These are phyloP conservation scores for Botrytis deweyae DNA, from an alignment of 2,329 filamentous ascomycete genomes.

Conservation along the genomic window DNA sequence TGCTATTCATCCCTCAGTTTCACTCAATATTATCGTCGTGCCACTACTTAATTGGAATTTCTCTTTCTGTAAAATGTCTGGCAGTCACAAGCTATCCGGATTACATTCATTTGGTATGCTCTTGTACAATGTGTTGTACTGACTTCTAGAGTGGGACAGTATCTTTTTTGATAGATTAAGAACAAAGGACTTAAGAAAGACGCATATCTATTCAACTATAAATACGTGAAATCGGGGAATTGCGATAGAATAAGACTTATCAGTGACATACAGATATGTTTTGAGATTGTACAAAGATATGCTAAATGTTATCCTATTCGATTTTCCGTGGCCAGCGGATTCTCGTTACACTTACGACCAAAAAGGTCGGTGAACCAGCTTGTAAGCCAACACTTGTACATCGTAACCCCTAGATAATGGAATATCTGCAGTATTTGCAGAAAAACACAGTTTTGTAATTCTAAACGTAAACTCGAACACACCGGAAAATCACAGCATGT, in stretches of 20 bases:
- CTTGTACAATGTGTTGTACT: not conserved
- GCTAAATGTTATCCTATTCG: not conserved
- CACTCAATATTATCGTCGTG: not conserved
- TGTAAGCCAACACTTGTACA: too few species aligned
- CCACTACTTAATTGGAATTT: not conserved
- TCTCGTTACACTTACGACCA: not conserved
- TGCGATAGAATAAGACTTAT: not conserved
- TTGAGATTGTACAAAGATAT: not conserved
- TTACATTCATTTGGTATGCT: not conserved
- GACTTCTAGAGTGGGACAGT: not conserved
- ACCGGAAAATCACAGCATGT: not conserved
- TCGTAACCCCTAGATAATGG: rapidly evolving
- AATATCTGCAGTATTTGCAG: too few species aligned
- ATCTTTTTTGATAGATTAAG: not conserved
- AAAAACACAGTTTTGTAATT: not conserved
- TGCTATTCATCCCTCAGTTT: not conserved
- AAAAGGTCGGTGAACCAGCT: not conserved
- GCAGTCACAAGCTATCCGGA: not conserved
- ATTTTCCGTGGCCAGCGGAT: not conserved
- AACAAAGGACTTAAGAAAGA: not conserved
- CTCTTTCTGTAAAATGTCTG: not conserved
- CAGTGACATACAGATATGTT: not conserved
- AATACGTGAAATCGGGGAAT: not conserved
- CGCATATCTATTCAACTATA: too few species aligned
- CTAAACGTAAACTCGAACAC: not conserved